Base-by-base conservation (phyloP, 2,329 filamentous ascomycete species). In the Blastomyces emzantsi region DNA sequence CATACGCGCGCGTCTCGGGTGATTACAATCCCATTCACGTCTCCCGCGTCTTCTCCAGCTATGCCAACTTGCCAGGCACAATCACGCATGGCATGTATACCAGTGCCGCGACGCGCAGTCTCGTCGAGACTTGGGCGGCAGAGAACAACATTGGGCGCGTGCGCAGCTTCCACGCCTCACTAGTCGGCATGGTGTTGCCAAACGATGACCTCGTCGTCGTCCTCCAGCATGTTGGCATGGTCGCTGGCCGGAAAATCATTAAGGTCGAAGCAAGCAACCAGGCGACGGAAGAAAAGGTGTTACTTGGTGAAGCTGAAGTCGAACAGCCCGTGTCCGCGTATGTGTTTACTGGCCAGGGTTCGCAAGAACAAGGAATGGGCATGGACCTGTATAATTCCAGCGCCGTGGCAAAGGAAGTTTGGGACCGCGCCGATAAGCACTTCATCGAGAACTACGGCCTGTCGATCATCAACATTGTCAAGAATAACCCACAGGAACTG, bases 1-100 rank as follows among this genome's bases (percentile, higher is more conserved):
- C 90, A 39, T 99, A 99, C 73, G 95, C 94, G 66, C 90, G 92
- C 69, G 94, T 99, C 22, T 99, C 95, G 61, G 94, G 94, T 57
- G 94, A 99, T 76, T 99, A 92, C 84, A 99, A 99, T 78, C 94
- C 94, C 30, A 99, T 99, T 67, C 94, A 99, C 82, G 94, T 99
- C 55, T 97, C 94, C 15, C 89, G 94, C 63, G 91, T 97, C 63
- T 99, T 99, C 79, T 90, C 94, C 41, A 91, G 87, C 78, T 99
- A 97, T 72, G 95, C 94, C 74, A 94, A 92, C 75, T 83, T 99
- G 19, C 92, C 92, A 1, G 95, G 94, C 60, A 99, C 94, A 55
- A 99, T 99, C 73, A 99, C 94, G 1, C 94, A 99, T 75, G 94
- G 94, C 74, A 99, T 99, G 94, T 99, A 97, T 83, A 95, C 93